Conservation (phyloP, 2,329 filamentous ascomycete genomes). For the Microdochium nivale region DNA sequence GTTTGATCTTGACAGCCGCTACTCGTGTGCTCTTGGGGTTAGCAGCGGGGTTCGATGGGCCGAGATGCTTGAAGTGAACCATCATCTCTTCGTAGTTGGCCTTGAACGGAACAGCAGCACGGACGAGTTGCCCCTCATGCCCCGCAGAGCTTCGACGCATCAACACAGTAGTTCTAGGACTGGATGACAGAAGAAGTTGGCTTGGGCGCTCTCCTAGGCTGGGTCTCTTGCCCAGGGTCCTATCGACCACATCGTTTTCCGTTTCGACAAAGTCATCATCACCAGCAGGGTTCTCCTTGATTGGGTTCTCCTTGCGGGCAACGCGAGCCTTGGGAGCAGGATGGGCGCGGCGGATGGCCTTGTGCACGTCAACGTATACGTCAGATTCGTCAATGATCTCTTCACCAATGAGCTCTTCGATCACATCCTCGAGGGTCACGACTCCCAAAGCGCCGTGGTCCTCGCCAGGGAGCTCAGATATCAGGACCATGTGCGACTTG, state of each 20-base stretch:
- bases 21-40: conserved; percentile 54
- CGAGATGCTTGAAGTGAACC: conserved; percentile 55
- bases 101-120: conserved; percentile 43
- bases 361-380: conserved; percentile 96
- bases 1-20: conserved; percentile 60
- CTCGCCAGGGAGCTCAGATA: conserved; percentile 84
- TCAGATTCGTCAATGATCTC: conserved; percentile 99
- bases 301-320: conserved; percentile 26
- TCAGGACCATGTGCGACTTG: conserved; percentile 97
- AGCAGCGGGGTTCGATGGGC: conserved; percentile 57
- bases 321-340: conserved; percentile 72
- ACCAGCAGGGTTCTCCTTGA: conserved; percentile 16
- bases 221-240: conserved; percentile 21
- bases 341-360: conserved; percentile 83
- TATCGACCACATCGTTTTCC: conserved; percentile 15
- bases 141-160: conserved; percentile 49
- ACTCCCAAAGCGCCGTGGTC: conserved; percentile 86
- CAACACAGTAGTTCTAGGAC: conserved; percentile 49
- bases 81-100: conserved; percentile 55
- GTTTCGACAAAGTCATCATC: conserved; percentile 26
- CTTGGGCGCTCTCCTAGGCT: conserved; percentile 8
- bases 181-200: conserved; percentile 33
- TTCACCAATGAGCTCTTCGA: conserved; percentile 97
- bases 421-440: conserved; percentile 94
- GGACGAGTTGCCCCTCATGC: conserved; percentile 40